These are phyloP conservation scores for Exophiala aquamarina DNA, from an alignment of 2,329 filamentous ascomycete genomes.

Conservation along the genomic window DNA sequence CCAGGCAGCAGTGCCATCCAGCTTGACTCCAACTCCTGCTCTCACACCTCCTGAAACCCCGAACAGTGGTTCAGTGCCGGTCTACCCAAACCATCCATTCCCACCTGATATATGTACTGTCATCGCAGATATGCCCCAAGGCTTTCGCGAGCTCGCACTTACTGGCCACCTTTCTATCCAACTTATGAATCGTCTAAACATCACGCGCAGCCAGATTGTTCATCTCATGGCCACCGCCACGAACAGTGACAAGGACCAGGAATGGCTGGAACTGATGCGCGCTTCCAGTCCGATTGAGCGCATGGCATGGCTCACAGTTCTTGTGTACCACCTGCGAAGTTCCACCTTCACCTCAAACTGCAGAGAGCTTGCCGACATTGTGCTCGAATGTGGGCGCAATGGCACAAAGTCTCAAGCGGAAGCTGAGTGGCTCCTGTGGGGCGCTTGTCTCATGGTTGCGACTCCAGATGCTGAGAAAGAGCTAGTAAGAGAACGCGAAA, in stretches of 20 bases:
- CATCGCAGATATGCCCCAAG: slow-evolving; percentile 16
- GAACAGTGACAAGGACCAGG: slow-evolving; percentile 4
- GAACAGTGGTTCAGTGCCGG: slow-evolving; percentile 17
- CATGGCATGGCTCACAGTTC: slow-evolving; percentile 13
- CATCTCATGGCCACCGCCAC: slow-evolving; percentile 15
- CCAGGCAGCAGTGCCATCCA: slow-evolving; percentile 20
- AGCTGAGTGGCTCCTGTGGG: slow-evolving; percentile 17
- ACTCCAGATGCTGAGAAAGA: slow-evolving; percentile 10
- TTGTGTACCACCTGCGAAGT: slow-evolving; percentile 16
- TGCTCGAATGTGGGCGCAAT: slow-evolving; percentile 12
- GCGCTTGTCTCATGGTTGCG: slow-evolving; percentile 11
- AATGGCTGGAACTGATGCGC: slow-evolving; percentile 5
- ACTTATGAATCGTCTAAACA: slow-evolving; percentile 14
- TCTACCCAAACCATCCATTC: slow-evolving; percentile 38
- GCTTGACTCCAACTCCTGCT: slow-evolving; percentile 36
- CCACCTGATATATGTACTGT: slow-evolving; percentile 13
- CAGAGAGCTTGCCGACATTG: slow-evolving; percentile 8
- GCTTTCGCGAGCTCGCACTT: slow-evolving; percentile 22
- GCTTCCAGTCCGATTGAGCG: slow-evolving; percentile 13
- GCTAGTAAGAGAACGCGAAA: slow-evolving; percentile 1
- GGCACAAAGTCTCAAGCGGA: slow-evolving; percentile 6
- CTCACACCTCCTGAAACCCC: slow-evolving; percentile 31
- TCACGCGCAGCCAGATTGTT: slow-evolving; percentile 17
- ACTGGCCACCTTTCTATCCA: slow-evolving; percentile 16
- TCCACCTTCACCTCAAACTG: slow-evolving; percentile 12